These are phyloP conservation scores for Anacardium occidentale DNA, from an alignment of 345 rosid species.

Conservation along the genomic window DNA sequence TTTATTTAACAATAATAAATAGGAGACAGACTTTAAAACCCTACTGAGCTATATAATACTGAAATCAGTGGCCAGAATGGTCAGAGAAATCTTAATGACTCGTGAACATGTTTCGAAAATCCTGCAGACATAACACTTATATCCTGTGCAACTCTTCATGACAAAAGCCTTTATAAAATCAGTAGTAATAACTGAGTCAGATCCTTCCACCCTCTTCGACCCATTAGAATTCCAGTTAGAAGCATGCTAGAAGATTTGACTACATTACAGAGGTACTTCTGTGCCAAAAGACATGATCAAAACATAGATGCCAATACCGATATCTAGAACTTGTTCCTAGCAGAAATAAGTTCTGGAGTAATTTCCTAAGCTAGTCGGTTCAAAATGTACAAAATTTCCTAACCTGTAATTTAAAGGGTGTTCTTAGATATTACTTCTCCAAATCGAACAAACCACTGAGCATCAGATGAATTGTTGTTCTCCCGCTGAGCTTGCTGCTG, in stretches of 20 bases:
- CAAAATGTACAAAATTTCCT: conserved; percentile 11
- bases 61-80: neutral
- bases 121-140: neutral
- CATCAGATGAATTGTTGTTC: conserved; percentile 49
- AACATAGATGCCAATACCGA: no score
- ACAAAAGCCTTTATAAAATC: neutral
- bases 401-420: conserved; percentile 34
- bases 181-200: neutral
- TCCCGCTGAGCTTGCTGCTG: conserved; percentile 29
- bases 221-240: no score
- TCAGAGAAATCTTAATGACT: neutral
- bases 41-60: neutral
- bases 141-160: neutral
- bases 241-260: no score
- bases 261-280: no score
- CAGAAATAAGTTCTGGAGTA: neutral
- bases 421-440: conserved; percentile 68
- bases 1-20: no score
- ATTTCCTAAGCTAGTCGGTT: neutral
- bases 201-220: no score
- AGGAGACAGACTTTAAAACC: neutral
- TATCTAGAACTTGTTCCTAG: neutral
- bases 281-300: no score
- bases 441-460: conserved; percentile 70
- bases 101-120: conserved; percentile 6